Evolutionary conservation across 345 rosid genomes (phyloP).

Genomic region (Gossypium turneri): DNA sequence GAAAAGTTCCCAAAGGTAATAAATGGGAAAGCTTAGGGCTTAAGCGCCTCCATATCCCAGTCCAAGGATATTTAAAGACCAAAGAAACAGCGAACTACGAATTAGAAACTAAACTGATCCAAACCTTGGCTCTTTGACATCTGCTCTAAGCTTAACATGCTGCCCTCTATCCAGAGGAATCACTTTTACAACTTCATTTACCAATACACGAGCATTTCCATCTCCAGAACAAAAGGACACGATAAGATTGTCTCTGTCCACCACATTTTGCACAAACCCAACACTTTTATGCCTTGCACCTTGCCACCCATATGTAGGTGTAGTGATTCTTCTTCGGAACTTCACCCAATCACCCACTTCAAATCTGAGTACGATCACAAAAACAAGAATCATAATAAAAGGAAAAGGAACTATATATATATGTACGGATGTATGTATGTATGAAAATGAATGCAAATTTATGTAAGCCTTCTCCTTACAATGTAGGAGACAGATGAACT

Average conservation of each 20-base stretch:
- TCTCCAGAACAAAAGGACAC: constrained; percentile 93
- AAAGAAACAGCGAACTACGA: neutral
- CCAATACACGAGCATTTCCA: constrained; percentile 55
- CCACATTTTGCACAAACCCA: constrained; percentile 86
- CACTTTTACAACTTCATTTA: constrained; percentile 78
- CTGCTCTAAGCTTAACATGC: constrained; percentile 75
- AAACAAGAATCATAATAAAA: neutral
- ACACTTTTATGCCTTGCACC: constrained; percentile 84
- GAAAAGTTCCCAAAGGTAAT: constrained; percentile 4
- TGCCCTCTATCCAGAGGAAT: constrained; percentile 96
- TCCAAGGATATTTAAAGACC: neutral
- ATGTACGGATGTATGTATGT: neutral
- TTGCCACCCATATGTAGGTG: constrained; percentile 91
- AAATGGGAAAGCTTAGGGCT: neutral
- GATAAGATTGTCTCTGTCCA: constrained; percentile 62
- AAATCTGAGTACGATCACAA: constrained; percentile 42
- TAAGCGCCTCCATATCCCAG: neutral
- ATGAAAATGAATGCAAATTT: neutral
- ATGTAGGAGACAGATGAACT: constrained; percentile 79
- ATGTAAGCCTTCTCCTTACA: constrained; percentile 44
- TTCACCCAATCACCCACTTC: constrained; percentile 98
- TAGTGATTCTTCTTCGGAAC: constrained; percentile 66
- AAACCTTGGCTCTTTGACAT: constrained; percentile 90
- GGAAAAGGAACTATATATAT: neutral
- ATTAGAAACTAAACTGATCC: constrained; percentile 10